Percentiles rank a stretch among this genome's conserved stretches.
Conservation (phyloP, 306 rosid genomes). For the Trichosanthes cucumerina region DNA sequence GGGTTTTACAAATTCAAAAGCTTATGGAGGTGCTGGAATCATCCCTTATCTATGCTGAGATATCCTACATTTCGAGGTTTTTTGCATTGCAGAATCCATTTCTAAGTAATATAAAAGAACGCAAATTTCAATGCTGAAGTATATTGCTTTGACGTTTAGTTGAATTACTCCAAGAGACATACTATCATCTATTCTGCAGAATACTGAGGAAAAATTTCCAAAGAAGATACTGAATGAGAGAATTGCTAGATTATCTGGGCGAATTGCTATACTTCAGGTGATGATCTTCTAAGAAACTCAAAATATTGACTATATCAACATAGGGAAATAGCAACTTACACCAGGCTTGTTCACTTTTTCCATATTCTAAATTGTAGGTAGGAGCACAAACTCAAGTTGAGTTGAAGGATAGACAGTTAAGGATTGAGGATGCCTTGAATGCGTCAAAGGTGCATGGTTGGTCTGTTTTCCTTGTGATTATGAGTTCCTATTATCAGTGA, state of each 20-base stretch:
- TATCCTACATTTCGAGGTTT: conserved; percentile 9
- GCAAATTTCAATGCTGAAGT: not conserved
- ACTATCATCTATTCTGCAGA: conserved; percentile 37
- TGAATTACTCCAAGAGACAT: conserved; percentile 4
- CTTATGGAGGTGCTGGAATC: conserved; percentile 56
- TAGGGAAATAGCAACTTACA: conserved; percentile 2
- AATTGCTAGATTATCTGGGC: conserved; percentile 76
- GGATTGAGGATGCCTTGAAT: conserved; percentile 87
- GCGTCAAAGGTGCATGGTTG: conserved; percentile 60
- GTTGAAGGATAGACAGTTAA: conserved; percentile 79
- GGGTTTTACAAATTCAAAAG: conserved; percentile 51
- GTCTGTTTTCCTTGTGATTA: not conserved
- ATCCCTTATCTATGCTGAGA: conserved; percentile 4
- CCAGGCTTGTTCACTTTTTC: conserved; percentile 15
- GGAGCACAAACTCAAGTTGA: conserved; percentile 95
- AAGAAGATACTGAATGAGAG: conserved; percentile 79
- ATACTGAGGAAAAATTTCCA: conserved; percentile 64
- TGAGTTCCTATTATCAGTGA: not conserved
- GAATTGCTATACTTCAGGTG: conserved; percentile 89
- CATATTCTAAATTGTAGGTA: conserved; percentile 42
- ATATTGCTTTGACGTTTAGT: not conserved
- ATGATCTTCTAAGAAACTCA: conserved; percentile 8
- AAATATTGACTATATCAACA: not conserved
- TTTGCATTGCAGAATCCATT: conserved; percentile 2
- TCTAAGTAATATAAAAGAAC: conserved; percentile 1